Evolutionary conservation across 1,284 basidiomycete species (phyloP), one percentile per base, ranked within the genome.

Genomic region (Cutaneotrichosporon spelunceum): DNA sequence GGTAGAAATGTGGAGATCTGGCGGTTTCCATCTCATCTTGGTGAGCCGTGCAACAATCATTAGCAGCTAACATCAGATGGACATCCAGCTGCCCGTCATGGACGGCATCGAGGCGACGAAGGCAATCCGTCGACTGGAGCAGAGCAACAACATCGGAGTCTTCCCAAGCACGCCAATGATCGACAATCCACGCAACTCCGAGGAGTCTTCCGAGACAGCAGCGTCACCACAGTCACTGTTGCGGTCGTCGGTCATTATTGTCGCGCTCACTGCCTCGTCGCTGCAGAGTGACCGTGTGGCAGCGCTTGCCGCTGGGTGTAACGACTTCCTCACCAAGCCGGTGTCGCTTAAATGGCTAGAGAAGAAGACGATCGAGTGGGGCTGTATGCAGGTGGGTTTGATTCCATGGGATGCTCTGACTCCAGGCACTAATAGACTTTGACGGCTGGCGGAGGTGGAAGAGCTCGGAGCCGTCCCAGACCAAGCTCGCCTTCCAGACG

Each of bases 51-150:
- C 14, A 21, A 21, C 30, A 8, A 33, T 29, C 27, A 2, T 23
- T 1, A 4, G 3, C 6, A 21, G 23, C 52, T 54, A 57, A 61
- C 36, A 33, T 13, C 70, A 96, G 92, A 99, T 99, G 96, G 96
- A 99, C 80, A 98, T 99, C 64, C 95, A 98, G 81, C 91, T 99
- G 84, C 96, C 96, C 7, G 89, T 98, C 68, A 97, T 98, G 90
- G 91, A 96, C 77, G 96, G 96, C 27, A 97, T 99, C 55, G 87
- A 91, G 73, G 96, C 96, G 3, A 99, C 96, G 0, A 94, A 93
- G 72, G 91, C 95, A 76, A 99, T 99, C 62, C 85, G 96, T 53
- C 85, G 87, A 65, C 80, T 95, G 55, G 95, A 99, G 78, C 86
- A 87, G 66, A 68, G 78, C 47, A 80, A 80, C 71, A 88, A 88